Percentiles rank a stretch among this genome's conserved stretches.
Evolutionary conservation across 345 rosid species (phyloP).

Genomic region (Camelina hispida): DNA sequence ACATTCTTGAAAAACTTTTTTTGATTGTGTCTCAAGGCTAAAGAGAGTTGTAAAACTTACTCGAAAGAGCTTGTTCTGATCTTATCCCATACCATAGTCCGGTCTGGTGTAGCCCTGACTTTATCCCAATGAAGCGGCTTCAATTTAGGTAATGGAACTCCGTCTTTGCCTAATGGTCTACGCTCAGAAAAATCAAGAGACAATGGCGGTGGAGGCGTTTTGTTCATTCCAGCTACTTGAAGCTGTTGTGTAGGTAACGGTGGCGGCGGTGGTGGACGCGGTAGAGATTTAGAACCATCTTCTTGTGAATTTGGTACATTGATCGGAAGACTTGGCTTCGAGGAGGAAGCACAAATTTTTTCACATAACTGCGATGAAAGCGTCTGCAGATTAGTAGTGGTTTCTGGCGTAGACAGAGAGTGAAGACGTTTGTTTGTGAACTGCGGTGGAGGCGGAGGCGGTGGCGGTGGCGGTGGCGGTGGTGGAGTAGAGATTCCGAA

Average conservation of each 20-base stretch:
- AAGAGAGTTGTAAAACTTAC: constrained; percentile 53
- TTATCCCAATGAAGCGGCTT: constrained; percentile 99
- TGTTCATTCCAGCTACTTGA: constrained; percentile 30
- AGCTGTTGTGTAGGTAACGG: constrained; percentile 46
- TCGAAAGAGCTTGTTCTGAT: constrained; percentile 91
- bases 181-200: constrained; percentile 57
- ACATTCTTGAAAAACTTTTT: background rate
- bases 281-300: constrained; percentile 47
- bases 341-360: constrained; percentile 39
- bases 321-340: constrained; percentile 1
- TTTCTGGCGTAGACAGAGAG: constrained; percentile 14
- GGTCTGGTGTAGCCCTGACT: constrained; percentile 94
- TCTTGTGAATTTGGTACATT: constrained; percentile 33
- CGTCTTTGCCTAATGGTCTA: constrained; percentile 67
- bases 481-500: constrained; percentile 39
- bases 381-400: constrained; percentile 19
- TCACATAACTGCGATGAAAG: constrained; percentile 40
- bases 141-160: constrained; percentile 77
- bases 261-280: constrained; percentile 71
- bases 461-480: constrained; percentile 53
- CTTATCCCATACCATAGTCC: constrained; percentile 93
- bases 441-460: constrained; percentile 49
- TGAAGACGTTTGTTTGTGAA: constrained; percentile 29
- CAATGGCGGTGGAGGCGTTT: constrained; percentile 72
- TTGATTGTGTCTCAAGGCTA: background rate